Evolutionary conservation across 441 rosid genomes (phyloP).

Genomic region (Jatropha multifida): DNA sequence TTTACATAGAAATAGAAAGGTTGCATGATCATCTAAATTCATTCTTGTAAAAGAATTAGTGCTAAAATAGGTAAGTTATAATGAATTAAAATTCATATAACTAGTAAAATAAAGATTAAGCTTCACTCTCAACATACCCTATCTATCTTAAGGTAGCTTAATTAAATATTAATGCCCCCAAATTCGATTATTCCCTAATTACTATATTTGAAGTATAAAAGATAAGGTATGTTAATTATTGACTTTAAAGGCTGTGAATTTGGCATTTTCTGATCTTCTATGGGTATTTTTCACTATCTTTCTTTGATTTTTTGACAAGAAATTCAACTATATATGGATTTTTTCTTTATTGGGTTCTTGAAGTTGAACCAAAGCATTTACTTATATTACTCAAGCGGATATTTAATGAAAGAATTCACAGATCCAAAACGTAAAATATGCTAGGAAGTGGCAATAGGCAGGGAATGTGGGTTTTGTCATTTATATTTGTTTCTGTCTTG

Average conservation of each 20-base stretch:
- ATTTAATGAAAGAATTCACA: no score
- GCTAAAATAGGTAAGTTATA: conserved; percentile 2
- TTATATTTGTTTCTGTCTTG: no score
- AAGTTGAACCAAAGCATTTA: neutral
- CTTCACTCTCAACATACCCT: conserved; percentile 5
- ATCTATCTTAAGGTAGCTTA: conserved; percentile 4
- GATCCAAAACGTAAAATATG: neutral
- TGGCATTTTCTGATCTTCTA: neutral
- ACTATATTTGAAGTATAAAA: neutral
- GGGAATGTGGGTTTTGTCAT: neutral
- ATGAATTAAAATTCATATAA: conserved; percentile 16
- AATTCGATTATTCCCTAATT: neutral
- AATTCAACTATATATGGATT: neutral
- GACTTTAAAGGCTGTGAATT: neutral
- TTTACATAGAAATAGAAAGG: conserved; percentile 4
- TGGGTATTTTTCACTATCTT: neutral
- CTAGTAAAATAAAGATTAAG: conserved; percentile 26
- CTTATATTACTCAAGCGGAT: neutral
- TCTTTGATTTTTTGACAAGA: neutral
- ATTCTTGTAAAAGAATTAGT: neutral
- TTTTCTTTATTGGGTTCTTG: neutral
- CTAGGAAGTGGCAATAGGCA: neutral
- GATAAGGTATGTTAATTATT: neutral
- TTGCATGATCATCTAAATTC: conserved; percentile 7
- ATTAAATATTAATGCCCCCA: neutral